Conservation (phyloP, 768 basidiomycete species). For the Mrakia frigida region DNA sequence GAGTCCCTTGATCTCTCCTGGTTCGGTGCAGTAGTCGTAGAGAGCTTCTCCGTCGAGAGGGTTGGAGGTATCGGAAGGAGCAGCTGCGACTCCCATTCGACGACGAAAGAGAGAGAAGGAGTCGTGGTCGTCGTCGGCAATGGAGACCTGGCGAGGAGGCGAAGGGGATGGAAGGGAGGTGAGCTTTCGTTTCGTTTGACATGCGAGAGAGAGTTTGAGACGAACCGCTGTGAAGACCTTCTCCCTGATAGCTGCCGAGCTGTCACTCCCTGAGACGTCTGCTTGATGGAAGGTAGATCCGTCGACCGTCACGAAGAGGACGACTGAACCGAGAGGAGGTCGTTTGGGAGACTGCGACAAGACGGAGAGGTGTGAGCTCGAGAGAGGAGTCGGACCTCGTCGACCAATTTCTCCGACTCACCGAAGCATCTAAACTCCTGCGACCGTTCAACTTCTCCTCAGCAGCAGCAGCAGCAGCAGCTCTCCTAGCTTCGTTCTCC, state of each 20-base stretch:
- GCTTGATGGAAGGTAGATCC: constrained; percentile 26
- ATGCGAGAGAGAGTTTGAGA: background rate
- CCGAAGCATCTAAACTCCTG: background rate
- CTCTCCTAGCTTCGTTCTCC: constrained; percentile 2
- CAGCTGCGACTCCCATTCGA: constrained; percentile 62
- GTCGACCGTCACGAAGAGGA: constrained; percentile 28
- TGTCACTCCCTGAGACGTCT: constrained; percentile 18
- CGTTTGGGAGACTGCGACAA: constrained; percentile 6
- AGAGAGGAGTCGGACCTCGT: too few relatives aligned
- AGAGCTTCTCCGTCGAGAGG: constrained; percentile 67
- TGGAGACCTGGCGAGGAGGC: constrained; percentile 38
- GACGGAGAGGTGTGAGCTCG: background rate
- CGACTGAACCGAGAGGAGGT: constrained; percentile 13
- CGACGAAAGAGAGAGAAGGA: constrained; percentile 79
- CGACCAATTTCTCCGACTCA: background rate
- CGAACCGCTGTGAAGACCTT: constrained; percentile 31
- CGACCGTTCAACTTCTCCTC: background rate
- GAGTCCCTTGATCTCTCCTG: constrained; percentile 80
- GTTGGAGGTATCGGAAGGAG: constrained; percentile 57
- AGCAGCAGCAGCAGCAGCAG: background rate
- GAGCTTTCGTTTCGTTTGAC: background rate
- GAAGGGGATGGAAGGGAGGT: constrained; percentile 5
- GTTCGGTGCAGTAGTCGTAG: constrained; percentile 62
- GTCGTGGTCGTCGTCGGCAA: constrained; percentile 74
- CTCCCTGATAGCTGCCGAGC: constrained; percentile 22